These are phyloP conservation scores for Alternaria incomplexa DNA, from an alignment of 2,329 filamentous ascomycete species.

Conservation along the genomic window DNA sequence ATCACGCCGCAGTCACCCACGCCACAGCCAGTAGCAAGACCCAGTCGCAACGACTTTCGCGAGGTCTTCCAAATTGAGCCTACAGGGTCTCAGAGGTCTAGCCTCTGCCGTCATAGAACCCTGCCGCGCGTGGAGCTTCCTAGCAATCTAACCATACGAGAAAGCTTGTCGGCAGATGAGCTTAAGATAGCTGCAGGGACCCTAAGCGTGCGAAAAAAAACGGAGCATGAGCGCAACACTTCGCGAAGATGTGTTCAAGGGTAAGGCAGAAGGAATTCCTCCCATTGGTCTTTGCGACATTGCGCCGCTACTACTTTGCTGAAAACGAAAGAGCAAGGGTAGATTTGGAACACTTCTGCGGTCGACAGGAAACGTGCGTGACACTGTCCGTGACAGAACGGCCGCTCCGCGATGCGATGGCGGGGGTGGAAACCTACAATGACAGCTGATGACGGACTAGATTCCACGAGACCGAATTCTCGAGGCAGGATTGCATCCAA, in stretches of 20 bases:
- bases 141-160: constrained; percentile 7
- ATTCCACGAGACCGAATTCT: not conserved
- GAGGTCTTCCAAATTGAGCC: not conserved
- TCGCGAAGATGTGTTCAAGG: not conserved
- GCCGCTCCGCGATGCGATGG: constrained; percentile 1
- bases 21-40: not conserved
- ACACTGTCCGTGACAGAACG: constrained; percentile 7
- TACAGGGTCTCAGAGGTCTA: not conserved
- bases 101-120: not conserved
- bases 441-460: not conserved
- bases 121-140: not conserved
- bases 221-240: not conserved
- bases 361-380: constrained; percentile 3
- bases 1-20: not conserved
- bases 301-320: not conserved
- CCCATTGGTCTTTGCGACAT: not conserved
- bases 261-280: not conserved
- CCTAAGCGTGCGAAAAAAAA: not conserved
- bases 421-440: not conserved
- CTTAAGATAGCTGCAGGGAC: constrained; percentile 3
- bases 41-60: not conserved
- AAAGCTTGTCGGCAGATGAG: constrained; percentile 15
- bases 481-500: not conserved
- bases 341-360: constrained; percentile 5
- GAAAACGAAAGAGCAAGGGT: not conserved